Percentiles rank a stretch among this genome's conserved stretches.
phyloP scores from a whole-genome alignment of 345 rosid species.

The Nasturtium officinale region DNA sequence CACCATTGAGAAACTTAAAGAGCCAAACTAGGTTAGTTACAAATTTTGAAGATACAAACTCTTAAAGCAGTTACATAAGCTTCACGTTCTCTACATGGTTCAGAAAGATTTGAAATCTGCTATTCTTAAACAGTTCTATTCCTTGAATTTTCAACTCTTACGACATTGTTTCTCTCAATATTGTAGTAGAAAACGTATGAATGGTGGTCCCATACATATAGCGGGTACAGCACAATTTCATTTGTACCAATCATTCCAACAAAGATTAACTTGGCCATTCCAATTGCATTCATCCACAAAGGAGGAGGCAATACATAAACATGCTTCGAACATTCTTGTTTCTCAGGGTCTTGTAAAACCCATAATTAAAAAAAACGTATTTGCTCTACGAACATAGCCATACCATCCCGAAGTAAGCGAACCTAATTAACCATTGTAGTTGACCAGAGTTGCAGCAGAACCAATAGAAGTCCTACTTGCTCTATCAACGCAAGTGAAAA shows the following conservation, averaged over 20 bases:
- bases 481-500: neutral
- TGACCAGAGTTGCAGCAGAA: neutral
- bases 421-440: neutral
- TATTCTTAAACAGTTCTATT: neutral
- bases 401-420: neutral
- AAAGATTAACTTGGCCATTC: neutral
- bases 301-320: neutral
- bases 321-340: neutral
- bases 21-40: neutral
- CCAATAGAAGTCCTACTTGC: no score
- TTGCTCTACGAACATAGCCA: fast-evolving
- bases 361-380: neutral
- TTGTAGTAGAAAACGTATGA: neutral
- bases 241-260: neutral
- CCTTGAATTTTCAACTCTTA: neutral
- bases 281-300: neutral
- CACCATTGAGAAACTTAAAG: no score
- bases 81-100: neutral
- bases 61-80: neutral
- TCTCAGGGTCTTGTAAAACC: neutral
- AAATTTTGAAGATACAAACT: neutral
- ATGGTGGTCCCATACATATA: neutral
- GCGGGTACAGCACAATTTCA: neutral
- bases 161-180: neutral
- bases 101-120: neutral